These are phyloP conservation scores for Starmerella scarabaei DNA, from an alignment of 805 yeast genomes.

Conservation along the genomic window DNA sequence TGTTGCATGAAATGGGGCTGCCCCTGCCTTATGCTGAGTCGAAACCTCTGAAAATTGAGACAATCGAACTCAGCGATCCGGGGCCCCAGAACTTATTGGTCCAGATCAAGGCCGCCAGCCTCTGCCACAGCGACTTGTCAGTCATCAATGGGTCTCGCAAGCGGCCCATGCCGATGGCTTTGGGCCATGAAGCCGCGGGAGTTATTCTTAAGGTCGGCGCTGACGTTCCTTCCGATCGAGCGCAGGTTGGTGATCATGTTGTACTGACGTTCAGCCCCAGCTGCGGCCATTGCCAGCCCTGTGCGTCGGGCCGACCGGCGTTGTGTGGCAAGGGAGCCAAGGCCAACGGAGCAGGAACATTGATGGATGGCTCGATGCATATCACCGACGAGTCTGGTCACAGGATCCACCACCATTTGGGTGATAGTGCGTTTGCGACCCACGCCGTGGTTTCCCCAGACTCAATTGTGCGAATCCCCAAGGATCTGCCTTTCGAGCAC, in stretches of 20 bases:
- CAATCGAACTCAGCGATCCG: constrained; percentile 80
- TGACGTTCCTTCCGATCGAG: constrained; percentile 60
- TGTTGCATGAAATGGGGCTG: constrained; percentile 15
- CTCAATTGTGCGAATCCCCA: constrained; percentile 83
- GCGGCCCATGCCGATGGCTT: constrained; percentile 84
- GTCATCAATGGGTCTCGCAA: constrained; percentile 89
- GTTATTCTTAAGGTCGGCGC: constrained; percentile 89
- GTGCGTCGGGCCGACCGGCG: constrained; percentile 89
- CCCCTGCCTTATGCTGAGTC: constrained; percentile 23
- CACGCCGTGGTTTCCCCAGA: constrained; percentile 97
- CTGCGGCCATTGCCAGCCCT: constrained; percentile 87
- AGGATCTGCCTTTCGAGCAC: constrained; percentile 68
- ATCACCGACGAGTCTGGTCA: constrained; percentile 59
- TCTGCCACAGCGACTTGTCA: constrained; percentile 96
- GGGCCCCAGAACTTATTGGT: constrained; percentile 94
- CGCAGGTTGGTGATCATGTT: constrained; percentile 86
- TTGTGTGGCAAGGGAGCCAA: constrained; percentile 90
- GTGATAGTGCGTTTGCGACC: constrained; percentile 92
- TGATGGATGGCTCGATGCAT: constrained; percentile 95
- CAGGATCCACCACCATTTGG: constrained; percentile 84
- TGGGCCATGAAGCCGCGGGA: constrained; percentile 99
- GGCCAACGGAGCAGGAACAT: constrained; percentile 93
- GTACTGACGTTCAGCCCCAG: constrained; percentile 93
- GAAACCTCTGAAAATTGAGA: constrained; percentile 60
- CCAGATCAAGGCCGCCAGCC: constrained; percentile 76